These are phyloP conservation scores for Pyricularia grisea DNA, from an alignment of 2,329 filamentous ascomycete genomes.

Conservation along the genomic window DNA sequence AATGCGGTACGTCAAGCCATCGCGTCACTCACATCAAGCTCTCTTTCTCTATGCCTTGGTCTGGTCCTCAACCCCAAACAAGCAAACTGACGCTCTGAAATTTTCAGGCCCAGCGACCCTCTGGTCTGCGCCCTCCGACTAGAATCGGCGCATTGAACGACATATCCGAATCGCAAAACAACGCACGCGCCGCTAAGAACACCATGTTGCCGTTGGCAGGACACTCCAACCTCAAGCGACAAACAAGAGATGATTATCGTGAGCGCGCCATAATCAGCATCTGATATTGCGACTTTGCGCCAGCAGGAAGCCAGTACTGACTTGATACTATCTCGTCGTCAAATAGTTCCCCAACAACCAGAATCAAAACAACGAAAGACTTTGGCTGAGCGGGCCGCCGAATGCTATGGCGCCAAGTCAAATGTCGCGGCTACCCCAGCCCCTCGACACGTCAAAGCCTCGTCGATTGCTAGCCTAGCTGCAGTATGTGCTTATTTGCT, in stretches of 20 bases:
- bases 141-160: constrained; percentile 32
- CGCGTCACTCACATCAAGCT: constrained; percentile 1
- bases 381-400: constrained; percentile 42
- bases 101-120: constrained; percentile 1
- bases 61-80: neutral
- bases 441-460: constrained; percentile 30
- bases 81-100: neutral
- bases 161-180: constrained; percentile 51
- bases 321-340: neutral
- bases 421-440: constrained; percentile 22
- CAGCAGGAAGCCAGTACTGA: neutral
- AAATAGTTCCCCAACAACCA: constrained; percentile 36
- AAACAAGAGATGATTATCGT: constrained; percentile 8
- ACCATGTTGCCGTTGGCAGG: constrained; percentile 22
- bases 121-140: constrained; percentile 12
- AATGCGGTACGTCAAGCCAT: constrained; percentile 17
- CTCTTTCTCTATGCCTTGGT: neutral
- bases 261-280: neutral
- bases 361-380: constrained; percentile 50
- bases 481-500: neutral
- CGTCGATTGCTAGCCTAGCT: constrained; percentile 12
- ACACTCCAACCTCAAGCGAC: constrained; percentile 38
- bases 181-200: constrained; percentile 30
- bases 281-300: neutral
- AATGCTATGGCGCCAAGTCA: constrained; percentile 31